These are phyloP conservation scores for Pseudopithomyces chartarum DNA, from an alignment of 2,329 filamentous ascomycete genomes.

Conservation along the genomic window DNA sequence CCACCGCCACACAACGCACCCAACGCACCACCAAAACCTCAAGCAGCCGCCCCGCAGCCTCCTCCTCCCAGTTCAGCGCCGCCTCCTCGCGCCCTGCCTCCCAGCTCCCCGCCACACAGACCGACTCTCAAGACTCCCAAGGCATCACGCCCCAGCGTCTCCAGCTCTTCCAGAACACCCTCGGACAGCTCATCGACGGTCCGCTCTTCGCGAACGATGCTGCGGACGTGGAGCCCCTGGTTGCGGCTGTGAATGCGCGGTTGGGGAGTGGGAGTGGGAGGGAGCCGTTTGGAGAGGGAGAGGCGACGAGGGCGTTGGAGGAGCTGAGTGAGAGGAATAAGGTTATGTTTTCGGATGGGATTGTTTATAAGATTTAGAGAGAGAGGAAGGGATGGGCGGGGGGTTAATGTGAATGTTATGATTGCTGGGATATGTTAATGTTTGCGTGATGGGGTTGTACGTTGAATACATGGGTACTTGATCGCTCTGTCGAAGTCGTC, in stretches of 20 bases:
- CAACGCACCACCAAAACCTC: constrained; percentile 43
- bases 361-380: constrained; percentile 54
- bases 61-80: constrained; percentile 68
- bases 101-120: constrained; percentile 65
- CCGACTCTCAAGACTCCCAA: constrained; percentile 43
- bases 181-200: constrained; percentile 83
- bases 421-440: no score
- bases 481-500: no score
- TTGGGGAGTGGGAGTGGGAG: constrained; percentile 64
- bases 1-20: constrained; percentile 55
- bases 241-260: constrained; percentile 78
- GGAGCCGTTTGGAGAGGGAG: constrained; percentile 67
- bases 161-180: constrained; percentile 74
- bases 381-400: no score
- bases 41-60: constrained; percentile 34
- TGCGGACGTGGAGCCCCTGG: constrained; percentile 74
- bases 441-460: no score
- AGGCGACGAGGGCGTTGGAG: constrained; percentile 77
- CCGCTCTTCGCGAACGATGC: constrained; percentile 86
- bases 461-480: no score
- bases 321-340: constrained; percentile 83
- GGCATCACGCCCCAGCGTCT: constrained; percentile 68
- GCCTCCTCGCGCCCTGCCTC: constrained; percentile 81
- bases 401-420: no score
- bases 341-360: constrained; percentile 71